Conservation (phyloP, 805 yeast species). For the Schwanniomyces yamadae region DNA sequence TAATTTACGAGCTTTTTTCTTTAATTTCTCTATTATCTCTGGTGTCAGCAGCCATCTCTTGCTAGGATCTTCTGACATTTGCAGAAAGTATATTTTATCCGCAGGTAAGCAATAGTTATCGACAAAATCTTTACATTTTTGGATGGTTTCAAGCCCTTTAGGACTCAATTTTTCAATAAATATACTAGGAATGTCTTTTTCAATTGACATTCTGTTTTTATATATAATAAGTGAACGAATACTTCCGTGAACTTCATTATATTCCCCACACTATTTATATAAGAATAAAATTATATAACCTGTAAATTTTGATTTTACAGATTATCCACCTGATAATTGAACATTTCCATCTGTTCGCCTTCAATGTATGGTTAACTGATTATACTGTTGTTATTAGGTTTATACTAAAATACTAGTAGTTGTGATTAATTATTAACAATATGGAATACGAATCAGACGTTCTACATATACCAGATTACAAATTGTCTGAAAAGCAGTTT, state of each 20-base stretch:
- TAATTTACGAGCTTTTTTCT: constrained; percentile 48
- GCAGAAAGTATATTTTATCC: constrained; percentile 43
- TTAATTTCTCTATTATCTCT: constrained; percentile 48
- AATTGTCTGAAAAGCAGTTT: constrained; percentile 78
- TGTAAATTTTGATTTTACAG: constrained; percentile 4
- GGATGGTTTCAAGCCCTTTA: constrained; percentile 37
- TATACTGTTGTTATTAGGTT: too few species aligned
- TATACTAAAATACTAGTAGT: too few species aligned
- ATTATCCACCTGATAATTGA: too few species aligned
- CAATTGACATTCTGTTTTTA: constrained; percentile 9
- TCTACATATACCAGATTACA: constrained; percentile 74
- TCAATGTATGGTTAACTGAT: too few species aligned
- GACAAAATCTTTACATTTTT: constrained; percentile 48
- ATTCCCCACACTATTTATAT: constrained; percentile 2
- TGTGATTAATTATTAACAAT: not conserved
- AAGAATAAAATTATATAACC: too few species aligned
- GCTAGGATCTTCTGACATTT: constrained; percentile 38
- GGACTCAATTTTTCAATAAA: constrained; percentile 37
- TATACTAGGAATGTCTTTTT: constrained; percentile 41
- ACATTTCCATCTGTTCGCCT: too few species aligned
- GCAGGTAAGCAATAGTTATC: constrained; percentile 58
- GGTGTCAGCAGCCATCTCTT: constrained; percentile 51
- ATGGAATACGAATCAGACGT: constrained; percentile 48
- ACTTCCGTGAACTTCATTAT: too few species aligned
- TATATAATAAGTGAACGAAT: too few species aligned